phyloP scores from a whole-genome alignment of 2,329 filamentous ascomycete genomes.

The Aspergillus clavatus region DNA sequence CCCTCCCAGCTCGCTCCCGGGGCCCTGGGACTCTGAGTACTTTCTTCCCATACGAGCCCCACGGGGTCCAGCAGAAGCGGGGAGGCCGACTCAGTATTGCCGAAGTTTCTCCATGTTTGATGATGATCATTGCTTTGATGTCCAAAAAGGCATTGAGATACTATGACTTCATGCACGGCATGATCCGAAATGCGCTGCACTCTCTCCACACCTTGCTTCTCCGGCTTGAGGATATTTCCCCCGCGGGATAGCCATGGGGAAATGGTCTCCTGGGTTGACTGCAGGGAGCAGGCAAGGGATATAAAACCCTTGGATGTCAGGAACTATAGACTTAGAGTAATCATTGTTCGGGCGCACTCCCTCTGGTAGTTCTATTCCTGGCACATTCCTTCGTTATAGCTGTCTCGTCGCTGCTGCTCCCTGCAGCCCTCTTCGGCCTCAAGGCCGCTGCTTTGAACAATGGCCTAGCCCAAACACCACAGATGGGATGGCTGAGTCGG shows the following conservation, averaged over 20 bases:
- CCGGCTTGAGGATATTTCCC: background rate
- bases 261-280: background rate
- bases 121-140: background rate
- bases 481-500: constrained; percentile 38
- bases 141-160: background rate
- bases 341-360: too few relatives aligned
- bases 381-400: constrained; percentile 1
- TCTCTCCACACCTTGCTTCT: background rate
- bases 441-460: constrained; percentile 31
- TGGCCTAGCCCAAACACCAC: constrained; percentile 39
- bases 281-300: background rate
- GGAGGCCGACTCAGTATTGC: background rate
- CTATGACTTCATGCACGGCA: background rate
- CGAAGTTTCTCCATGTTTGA: background rate
- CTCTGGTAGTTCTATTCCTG: too few relatives aligned
- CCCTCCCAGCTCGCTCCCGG: too few relatives aligned
- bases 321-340: background rate
- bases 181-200: too few relatives aligned
- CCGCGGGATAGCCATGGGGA: background rate
- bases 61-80: too few relatives aligned
- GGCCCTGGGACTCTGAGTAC: too few relatives aligned
- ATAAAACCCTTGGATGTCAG: background rate
- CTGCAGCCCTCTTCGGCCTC: constrained; percentile 5
- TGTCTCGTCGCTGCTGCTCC: constrained; percentile 9
- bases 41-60: too few relatives aligned